Conservation (phyloP, 352 stramenopile species). For the Phytophthora boehmeriae region DNA sequence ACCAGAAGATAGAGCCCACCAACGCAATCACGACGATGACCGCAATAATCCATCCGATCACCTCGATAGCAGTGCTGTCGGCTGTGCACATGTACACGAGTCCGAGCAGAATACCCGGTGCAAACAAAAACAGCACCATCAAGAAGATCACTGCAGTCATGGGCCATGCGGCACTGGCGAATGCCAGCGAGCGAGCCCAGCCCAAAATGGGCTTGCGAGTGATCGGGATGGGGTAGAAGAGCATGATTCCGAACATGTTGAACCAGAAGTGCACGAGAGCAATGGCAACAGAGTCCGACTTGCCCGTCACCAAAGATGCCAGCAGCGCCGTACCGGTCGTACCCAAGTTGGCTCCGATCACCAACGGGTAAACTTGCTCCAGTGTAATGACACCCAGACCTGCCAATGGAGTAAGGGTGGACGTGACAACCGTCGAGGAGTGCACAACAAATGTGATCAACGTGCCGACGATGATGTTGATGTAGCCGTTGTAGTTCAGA, state of each 20-base stretch:
- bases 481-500: slow-evolving; percentile 90
- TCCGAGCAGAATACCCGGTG: slow-evolving; percentile 49
- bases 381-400: slow-evolving; percentile 88
- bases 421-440: slow-evolving; percentile 91
- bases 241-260: slow-evolving; percentile 90
- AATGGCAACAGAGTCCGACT: slow-evolving; percentile 80
- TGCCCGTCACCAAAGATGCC: slow-evolving; percentile 84
- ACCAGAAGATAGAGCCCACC: slow-evolving; percentile 38
- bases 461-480: slow-evolving; percentile 87
- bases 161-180: slow-evolving; percentile 65
- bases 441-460: slow-evolving; percentile 90
- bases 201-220: slow-evolving; percentile 81
- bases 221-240: slow-evolving; percentile 92
- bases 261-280: slow-evolving; percentile 93
- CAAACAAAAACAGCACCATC: slow-evolving; percentile 49
- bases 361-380: slow-evolving; percentile 90
- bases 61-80: slow-evolving; percentile 24
- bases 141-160: slow-evolving; percentile 61
- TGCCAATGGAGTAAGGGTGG: slow-evolving; percentile 88
- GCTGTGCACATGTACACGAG: slow-evolving; percentile 68
- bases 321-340: slow-evolving; percentile 91
- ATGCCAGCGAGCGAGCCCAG: slow-evolving; percentile 71
- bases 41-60: slow-evolving; percentile 45
- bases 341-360: slow-evolving; percentile 92
- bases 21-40: slow-evolving; percentile 23